phyloP scores from a whole-genome alignment of 2,329 filamentous ascomycete species.

The Hymenoscyphus occultus region DNA sequence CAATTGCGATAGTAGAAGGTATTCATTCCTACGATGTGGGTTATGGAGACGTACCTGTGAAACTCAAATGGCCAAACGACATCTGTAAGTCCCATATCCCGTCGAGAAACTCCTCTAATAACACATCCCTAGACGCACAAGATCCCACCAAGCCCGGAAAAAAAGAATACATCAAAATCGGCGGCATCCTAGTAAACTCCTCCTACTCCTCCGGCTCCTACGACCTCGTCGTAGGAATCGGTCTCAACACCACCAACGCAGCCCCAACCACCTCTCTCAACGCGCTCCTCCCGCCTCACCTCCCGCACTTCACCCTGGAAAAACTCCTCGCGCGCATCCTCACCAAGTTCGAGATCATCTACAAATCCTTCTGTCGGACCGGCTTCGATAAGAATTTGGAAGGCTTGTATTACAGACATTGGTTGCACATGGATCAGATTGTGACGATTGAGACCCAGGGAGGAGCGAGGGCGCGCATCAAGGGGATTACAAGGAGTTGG shows the following conservation, averaged over 20 bases:
- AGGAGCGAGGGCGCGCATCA: constrained; percentile 69
- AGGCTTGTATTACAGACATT: constrained; percentile 72
- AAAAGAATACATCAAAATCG: constrained; percentile 76
- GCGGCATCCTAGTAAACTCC: constrained; percentile 88
- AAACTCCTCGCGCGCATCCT: constrained; percentile 79
- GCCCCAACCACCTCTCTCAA: constrained; percentile 86
- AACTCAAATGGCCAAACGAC: constrained; percentile 97
- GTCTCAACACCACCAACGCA: constrained; percentile 80
- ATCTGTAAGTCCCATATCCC: constrained; percentile 57
- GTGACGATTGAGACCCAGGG: constrained; percentile 78
- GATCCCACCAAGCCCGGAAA: constrained; percentile 55
- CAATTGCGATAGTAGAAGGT: constrained; percentile 80
- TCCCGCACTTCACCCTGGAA: constrained; percentile 66
- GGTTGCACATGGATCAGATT: constrained; percentile 76
- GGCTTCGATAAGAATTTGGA: constrained; percentile 77
- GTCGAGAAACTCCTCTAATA: neutral
- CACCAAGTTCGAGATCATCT: constrained; percentile 72
- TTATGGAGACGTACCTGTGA: constrained; percentile 74
- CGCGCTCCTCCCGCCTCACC: constrained; percentile 57
- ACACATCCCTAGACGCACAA: constrained; percentile 51
- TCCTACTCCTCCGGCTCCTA: constrained; percentile 75
- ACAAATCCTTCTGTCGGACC: constrained; percentile 67
- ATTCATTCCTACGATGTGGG: constrained; percentile 75
- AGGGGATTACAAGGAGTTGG: constrained; percentile 90
- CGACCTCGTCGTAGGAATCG: constrained; percentile 81